Evolutionary conservation across 192 early-diverging fungal genomes (phyloP).

Genomic region (Coemansia sp.): DNA sequence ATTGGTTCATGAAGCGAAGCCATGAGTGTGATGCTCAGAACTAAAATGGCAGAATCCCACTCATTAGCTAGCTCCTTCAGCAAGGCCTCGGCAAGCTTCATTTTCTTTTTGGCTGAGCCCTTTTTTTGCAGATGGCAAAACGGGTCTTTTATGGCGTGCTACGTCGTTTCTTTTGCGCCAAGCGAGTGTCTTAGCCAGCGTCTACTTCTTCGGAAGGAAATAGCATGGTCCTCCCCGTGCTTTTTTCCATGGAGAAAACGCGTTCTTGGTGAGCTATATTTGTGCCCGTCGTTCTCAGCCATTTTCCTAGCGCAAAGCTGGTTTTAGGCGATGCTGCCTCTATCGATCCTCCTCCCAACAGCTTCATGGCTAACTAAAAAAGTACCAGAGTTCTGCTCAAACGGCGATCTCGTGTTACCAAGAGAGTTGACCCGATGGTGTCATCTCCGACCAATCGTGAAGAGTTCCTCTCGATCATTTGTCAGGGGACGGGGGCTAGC

Average conservation of each 20-base stretch:
- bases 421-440: not conserved
- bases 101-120: no score
- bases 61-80: no score
- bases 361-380: not conserved
- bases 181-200: not conserved
- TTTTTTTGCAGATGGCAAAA: not conserved
- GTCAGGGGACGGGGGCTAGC: constrained; percentile 2
- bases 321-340: not conserved
- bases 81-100: no score
- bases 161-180: no score
- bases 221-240: not conserved
- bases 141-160: not conserved
- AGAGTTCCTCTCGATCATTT: constrained; percentile 5
- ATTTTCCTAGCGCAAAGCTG: not conserved
- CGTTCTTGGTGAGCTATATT: not conserved
- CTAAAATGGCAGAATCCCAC: no score
- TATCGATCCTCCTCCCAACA: not conserved
- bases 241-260: not conserved
- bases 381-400: not conserved
- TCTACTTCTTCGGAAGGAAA: not conserved
- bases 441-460: not conserved
- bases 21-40: no score
- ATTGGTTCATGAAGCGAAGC: no score
- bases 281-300: not conserved
- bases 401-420: constrained; percentile 2